These are phyloP conservation scores for Chloranthus sessilifolius DNA, from an alignment of 164 flowering plant species.

Conservation along the genomic window DNA sequence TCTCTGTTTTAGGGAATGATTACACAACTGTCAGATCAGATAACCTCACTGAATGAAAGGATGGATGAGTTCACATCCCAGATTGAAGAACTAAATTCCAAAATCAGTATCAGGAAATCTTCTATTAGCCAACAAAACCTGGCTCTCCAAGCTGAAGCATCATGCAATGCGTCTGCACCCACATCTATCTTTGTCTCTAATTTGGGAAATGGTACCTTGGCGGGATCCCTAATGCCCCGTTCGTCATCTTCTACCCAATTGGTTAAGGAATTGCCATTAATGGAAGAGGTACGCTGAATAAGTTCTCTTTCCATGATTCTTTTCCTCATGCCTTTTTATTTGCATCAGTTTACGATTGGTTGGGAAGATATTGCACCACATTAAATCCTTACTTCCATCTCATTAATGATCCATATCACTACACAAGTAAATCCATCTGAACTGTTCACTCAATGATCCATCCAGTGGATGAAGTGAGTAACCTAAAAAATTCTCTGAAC, in stretches of 20 bases:
- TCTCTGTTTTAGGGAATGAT: conserved; percentile 49
- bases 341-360: too few relatives aligned
- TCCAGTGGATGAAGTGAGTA: too few relatives aligned
- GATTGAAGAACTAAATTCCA: conserved; percentile 81
- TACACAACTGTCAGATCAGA: conserved; percentile 85
- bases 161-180: conserved; percentile 76
- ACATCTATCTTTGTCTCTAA: conserved; percentile 62
- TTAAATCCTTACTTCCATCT: too few relatives aligned
- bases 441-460: too few relatives aligned
- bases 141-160: conserved; percentile 50
- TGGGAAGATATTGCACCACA: too few relatives aligned
- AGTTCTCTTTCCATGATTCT: too few relatives aligned
- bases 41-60: conserved; percentile 73
- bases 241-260: conserved; percentile 75
- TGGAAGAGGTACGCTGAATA: conserved; percentile 66
- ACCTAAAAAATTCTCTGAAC: too few relatives aligned
- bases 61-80: conserved; percentile 85
- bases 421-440: too few relatives aligned
- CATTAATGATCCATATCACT: too few relatives aligned
- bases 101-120: conserved; percentile 36
- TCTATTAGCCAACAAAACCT: conserved; percentile 61
- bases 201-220: conserved; percentile 63
- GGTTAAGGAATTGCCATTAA: conserved; percentile 60
- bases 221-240: conserved; percentile 45
- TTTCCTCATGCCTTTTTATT: too few relatives aligned